phyloP scores from a whole-genome alignment of 164 flowering plant genomes.

The Tetracentron sinense region DNA sequence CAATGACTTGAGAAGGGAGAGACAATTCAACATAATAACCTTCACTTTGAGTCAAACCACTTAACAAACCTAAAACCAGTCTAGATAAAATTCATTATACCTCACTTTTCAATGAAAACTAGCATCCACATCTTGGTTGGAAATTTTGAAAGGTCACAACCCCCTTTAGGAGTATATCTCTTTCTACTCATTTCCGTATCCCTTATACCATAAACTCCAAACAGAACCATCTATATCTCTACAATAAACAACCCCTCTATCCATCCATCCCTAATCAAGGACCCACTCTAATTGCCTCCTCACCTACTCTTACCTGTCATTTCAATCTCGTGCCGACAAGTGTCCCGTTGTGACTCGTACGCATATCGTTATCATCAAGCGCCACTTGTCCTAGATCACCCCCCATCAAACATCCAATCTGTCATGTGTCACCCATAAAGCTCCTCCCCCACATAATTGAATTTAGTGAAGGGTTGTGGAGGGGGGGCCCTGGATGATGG shows the following conservation, averaged over 20 bases:
- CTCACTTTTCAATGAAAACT: slow-evolving; percentile 36
- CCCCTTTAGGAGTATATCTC: slow-evolving; percentile 37
- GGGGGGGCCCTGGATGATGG: too few species aligned
- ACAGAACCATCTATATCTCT: slow-evolving; percentile 6
- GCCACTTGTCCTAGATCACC: slow-evolving; percentile 20
- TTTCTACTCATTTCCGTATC: too few species aligned
- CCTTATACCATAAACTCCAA: slow-evolving; percentile 21
- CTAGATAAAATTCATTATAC: background rate
- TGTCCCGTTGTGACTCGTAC: slow-evolving; percentile 15
- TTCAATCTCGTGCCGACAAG: slow-evolving; percentile 5
- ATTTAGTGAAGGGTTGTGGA: too few species aligned
- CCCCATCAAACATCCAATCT: too few species aligned
- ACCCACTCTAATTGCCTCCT: slow-evolving; percentile 16
- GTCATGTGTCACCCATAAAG: too few species aligned
- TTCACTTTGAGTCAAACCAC: slow-evolving; percentile 23
- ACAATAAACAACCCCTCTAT: slow-evolving; percentile 3
- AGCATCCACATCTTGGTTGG: slow-evolving; percentile 54
- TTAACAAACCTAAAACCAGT: slow-evolving; percentile 17
- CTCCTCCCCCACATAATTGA: too few species aligned
- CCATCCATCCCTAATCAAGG: background rate
- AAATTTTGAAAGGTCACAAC: slow-evolving; percentile 37
- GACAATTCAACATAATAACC: background rate
- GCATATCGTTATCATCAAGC: slow-evolving; percentile 6
- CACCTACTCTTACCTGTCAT: slow-evolving; percentile 4
- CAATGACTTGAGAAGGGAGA: background rate